These are phyloP conservation scores for Komagataella populi DNA, from an alignment of 805 yeast genomes.

Conservation along the genomic window DNA sequence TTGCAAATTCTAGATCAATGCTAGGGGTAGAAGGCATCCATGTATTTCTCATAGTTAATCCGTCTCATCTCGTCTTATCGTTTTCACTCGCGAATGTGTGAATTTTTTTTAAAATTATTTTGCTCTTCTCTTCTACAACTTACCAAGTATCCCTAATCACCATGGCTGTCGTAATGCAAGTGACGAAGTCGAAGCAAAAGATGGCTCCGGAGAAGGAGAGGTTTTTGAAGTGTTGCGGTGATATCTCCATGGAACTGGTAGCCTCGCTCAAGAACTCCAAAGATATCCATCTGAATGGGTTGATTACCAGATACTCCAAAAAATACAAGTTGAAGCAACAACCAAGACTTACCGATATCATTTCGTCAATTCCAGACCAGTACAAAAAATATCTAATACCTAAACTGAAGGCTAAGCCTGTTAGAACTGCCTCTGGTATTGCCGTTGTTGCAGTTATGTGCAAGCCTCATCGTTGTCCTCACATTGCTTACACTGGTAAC, in stretches of 20 bases:
- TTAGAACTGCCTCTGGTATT: conserved; percentile 95
- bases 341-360: conserved; percentile 90
- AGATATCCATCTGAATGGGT: conserved; percentile 82
- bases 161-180: conserved; percentile 15
- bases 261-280: conserved; percentile 58
- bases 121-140: background rate
- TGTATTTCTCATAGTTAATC: background rate
- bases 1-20: too few species aligned
- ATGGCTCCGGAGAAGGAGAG: conserved; percentile 87
- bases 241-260: conserved; percentile 76
- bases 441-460: conserved; percentile 99
- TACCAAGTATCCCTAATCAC: background rate
- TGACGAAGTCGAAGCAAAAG: conserved; percentile 39
- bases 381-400: conserved; percentile 85
- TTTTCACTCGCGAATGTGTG: background rate
- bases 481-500: conserved; percentile 96
- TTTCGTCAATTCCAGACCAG: conserved; percentile 91
- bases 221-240: conserved; percentile 85
- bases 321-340: conserved; percentile 85
- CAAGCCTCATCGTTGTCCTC: conserved; percentile 98
- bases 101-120: too few species aligned
- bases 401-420: conserved; percentile 95
- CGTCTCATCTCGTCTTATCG: background rate
- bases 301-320: conserved; percentile 74
- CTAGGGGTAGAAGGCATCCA: too few species aligned